Evolutionary conservation across 2,329 filamentous ascomycete genomes (phyloP).

Genomic region (Cordyceps tenuipes): DNA sequence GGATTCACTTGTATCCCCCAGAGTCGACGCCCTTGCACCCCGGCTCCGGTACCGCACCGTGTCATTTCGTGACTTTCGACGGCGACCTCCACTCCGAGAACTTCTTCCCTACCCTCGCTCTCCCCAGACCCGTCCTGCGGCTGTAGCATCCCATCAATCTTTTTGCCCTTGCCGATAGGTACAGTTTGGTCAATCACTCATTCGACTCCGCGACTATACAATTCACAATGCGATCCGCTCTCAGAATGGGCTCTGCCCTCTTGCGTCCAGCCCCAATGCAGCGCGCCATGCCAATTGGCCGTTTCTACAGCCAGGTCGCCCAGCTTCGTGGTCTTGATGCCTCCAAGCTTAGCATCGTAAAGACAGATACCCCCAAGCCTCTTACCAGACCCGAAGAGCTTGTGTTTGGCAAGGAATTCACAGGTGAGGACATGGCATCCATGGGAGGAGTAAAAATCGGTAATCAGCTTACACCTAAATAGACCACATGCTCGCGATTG

Average conservation of each 20-base stretch:
- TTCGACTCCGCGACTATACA: not conserved
- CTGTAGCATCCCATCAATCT: not conserved
- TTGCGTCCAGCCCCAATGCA: slow-evolving; percentile 26
- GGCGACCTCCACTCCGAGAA: not conserved
- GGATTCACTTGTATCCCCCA: not conserved
- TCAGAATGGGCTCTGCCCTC: slow-evolving; percentile 26
- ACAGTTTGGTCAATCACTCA: not conserved
- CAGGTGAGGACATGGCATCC: slow-evolving; percentile 46
- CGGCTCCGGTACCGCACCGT: slow-evolving; percentile 8
- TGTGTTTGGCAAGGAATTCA: slow-evolving; percentile 85
- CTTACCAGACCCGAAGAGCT: slow-evolving; percentile 70
- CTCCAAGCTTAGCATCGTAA: slow-evolving; percentile 64
- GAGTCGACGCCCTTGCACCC: not conserved
- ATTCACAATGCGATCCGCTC: slow-evolving; percentile 10
- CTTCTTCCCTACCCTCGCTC: not conserved
- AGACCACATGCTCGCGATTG: slow-evolving; percentile 96
- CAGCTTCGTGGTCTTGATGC: slow-evolving; percentile 65
- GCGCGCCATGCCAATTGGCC: slow-evolving; percentile 27
- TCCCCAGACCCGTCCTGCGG: not conserved
- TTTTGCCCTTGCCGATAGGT: not conserved
- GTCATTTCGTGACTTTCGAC: not conserved
- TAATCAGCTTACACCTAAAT: not conserved
- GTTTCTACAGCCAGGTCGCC: slow-evolving; percentile 42
- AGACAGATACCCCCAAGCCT: slow-evolving; percentile 67
- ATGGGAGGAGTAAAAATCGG: not conserved